Conservation (phyloP, 2,329 filamentous ascomycete genomes). For the Onygenales sp. region DNA sequence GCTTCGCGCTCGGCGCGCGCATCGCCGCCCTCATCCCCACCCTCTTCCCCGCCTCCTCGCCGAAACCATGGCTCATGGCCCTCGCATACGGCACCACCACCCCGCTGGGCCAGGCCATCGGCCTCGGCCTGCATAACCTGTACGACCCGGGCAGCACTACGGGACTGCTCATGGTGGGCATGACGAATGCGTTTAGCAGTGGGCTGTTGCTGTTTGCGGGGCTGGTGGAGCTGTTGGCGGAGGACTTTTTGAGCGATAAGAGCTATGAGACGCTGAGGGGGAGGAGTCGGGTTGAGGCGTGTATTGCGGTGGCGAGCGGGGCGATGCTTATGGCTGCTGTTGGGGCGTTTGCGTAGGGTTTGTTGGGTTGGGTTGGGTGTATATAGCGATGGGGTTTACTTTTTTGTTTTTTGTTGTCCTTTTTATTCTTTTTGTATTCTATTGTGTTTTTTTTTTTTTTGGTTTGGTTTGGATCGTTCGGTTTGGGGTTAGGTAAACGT, state of each 20-base stretch:
- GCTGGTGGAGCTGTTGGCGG: constrained; percentile 72
- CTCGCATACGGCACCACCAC: constrained; percentile 61
- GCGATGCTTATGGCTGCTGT: constrained; percentile 57
- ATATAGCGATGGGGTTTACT: not conserved
- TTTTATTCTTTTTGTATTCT: not conserved
- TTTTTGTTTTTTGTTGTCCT: not conserved
- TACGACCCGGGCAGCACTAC: constrained; percentile 71
- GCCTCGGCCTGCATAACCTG: constrained; percentile 64
- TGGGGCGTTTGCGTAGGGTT: constrained; percentile 52
- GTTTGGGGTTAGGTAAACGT: not conserved
- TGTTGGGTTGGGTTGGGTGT: not conserved
- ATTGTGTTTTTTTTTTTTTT: not conserved
- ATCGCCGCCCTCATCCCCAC: constrained; percentile 64
- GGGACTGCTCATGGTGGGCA: constrained; percentile 70
- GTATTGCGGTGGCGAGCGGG: constrained; percentile 50
- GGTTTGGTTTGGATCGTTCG: not conserved
- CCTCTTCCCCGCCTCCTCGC: constrained; percentile 58
- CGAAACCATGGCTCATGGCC: constrained; percentile 65
- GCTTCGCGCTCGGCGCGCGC: constrained; percentile 72
- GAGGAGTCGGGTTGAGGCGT: constrained; percentile 51
- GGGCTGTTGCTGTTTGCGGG: constrained; percentile 74
- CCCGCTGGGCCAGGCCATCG: constrained; percentile 74
- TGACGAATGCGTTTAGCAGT: constrained; percentile 79
- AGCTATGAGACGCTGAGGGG: constrained; percentile 54
- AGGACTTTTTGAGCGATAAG: constrained; percentile 65